These are phyloP conservation scores for Pichia scutulata DNA, from an alignment of 805 yeast genomes.

Conservation along the genomic window DNA sequence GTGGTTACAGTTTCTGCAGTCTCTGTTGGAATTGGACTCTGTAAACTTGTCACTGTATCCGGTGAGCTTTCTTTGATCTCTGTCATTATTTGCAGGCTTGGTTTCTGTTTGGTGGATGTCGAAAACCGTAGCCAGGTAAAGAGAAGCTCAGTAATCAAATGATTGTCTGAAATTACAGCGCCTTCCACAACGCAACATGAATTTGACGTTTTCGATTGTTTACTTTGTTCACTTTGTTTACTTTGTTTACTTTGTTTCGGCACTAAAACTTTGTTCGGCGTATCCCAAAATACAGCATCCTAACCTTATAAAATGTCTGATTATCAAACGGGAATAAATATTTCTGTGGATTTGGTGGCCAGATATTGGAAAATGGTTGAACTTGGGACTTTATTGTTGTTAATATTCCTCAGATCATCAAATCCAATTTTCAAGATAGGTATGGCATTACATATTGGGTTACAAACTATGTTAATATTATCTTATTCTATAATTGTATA, in stretches of 20 bases:
- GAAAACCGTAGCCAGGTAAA: neutral
- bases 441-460: slow-evolving; percentile 24
- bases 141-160: neutral
- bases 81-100: neutral
- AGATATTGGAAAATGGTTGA: slow-evolving; percentile 12
- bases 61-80: neutral
- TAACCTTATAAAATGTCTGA: neutral
- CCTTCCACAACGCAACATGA: neutral
- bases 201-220: neutral
- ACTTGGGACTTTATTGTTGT: slow-evolving; percentile 8
- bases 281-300: neutral
- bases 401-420: slow-evolving; percentile 16
- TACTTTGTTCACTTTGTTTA: neutral
- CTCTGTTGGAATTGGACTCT: neutral
- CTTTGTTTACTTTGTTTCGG: too few species aligned
- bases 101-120: neutral
- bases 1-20: neutral
- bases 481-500: slow-evolving; percentile 20
- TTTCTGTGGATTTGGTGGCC: slow-evolving; percentile 11
- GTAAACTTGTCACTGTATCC: neutral
- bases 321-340: neutral
- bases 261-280: neutral
- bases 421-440: slow-evolving; percentile 24
- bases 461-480: slow-evolving; percentile 13
- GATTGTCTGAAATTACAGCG: neutral